Base-by-base conservation (phyloP, 2,329 filamentous ascomycete genomes). In the Fusarium sp. region DNA sequence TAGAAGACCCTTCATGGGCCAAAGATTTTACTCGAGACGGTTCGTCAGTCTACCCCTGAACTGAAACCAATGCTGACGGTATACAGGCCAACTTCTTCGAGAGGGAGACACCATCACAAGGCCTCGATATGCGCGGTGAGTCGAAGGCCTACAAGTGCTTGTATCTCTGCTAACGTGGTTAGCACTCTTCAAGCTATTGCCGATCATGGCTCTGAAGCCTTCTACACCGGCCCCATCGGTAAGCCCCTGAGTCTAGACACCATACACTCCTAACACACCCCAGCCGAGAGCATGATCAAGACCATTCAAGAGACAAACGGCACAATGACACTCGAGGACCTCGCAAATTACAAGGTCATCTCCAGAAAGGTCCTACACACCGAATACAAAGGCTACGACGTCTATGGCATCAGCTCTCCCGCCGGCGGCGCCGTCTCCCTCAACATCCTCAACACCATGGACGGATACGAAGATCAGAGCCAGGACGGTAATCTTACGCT, bases 11-110 rank as follows among this genome's bases (percentile, higher is more conserved):
- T 0, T 89, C 90, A 5, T 98, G 94, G 92, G 94, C 95, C 0
- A 81, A 93, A 56, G 96, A 98, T 79, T 98, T 98, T 83, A 95
- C 94, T 3, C 94, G 94, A 0, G 91, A 95, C 69, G 96, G 86
- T 85, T 65, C 20, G 71, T 57, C 22, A 33, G 35, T 24, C 9
- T 10, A 14, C 20, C 10, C 20, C 16, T 29, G 7, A 10, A 11
- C 17, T 17, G 6, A 9, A 29, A 58, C 12, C 24, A 20, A 33
- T 12, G 27, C 58, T 72, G 27, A 75, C 38, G 11, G 33, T 63
- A 62, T 38, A 6, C 38, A 86, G 85, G 95, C 5, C 92, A 88
- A 0, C 85, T 94, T 4, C 77, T 98, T 0, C 85, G 88, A 20
- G 82, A 95, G 4, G 94, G 94, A 20, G 94, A 97, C 57, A 92